These are phyloP conservation scores for Neophaeococcomyces aloes DNA, from an alignment of 2,329 filamentous ascomycete species.

Conservation along the genomic window DNA sequence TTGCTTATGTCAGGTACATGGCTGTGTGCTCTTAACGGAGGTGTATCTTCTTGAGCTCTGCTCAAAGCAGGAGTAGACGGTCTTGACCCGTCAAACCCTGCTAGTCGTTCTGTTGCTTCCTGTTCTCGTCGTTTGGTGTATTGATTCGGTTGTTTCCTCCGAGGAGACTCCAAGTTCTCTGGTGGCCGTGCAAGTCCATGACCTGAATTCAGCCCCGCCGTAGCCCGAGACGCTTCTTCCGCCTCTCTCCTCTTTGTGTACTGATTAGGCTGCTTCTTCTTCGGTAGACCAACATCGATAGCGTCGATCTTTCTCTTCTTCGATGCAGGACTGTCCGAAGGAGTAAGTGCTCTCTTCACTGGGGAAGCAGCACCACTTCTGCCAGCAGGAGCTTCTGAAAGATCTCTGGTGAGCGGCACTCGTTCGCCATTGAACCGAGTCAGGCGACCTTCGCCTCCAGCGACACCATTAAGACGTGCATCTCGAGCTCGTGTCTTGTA, in stretches of 20 bases:
- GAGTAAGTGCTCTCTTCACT: slow-evolving; percentile 12
- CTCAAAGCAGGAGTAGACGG: neutral
- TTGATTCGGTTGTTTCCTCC: slow-evolving; percentile 16
- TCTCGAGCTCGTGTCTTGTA: slow-evolving; percentile 2
- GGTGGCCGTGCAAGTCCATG: neutral
- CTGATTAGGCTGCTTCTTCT: slow-evolving; percentile 9
- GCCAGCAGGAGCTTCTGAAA: slow-evolving; percentile 14
- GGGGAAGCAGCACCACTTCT: slow-evolving; percentile 1
- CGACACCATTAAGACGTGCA: neutral
- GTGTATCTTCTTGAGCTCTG: neutral
- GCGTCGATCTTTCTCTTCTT: slow-evolving; percentile 6
- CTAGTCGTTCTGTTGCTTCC: neutral
- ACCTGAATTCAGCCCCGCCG: neutral
- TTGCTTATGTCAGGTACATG: slow-evolving; percentile 5
- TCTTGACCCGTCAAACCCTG: neutral
- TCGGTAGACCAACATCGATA: neutral
- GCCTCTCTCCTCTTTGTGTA: slow-evolving; percentile 5
- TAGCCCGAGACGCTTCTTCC: neutral
- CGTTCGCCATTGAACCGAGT: slow-evolving; percentile 20
- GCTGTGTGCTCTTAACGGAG: neutral
- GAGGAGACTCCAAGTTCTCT: neutral
- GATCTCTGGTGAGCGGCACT: slow-evolving; percentile 18
- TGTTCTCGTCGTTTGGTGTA: slow-evolving; percentile 10
- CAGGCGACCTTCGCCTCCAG: slow-evolving; percentile 7
- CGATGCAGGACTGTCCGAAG: slow-evolving; percentile 2